These are phyloP conservation scores for Colletotrichum lindemuthianum DNA, from an alignment of 2,329 filamentous ascomycete genomes.

Conservation along the genomic window DNA sequence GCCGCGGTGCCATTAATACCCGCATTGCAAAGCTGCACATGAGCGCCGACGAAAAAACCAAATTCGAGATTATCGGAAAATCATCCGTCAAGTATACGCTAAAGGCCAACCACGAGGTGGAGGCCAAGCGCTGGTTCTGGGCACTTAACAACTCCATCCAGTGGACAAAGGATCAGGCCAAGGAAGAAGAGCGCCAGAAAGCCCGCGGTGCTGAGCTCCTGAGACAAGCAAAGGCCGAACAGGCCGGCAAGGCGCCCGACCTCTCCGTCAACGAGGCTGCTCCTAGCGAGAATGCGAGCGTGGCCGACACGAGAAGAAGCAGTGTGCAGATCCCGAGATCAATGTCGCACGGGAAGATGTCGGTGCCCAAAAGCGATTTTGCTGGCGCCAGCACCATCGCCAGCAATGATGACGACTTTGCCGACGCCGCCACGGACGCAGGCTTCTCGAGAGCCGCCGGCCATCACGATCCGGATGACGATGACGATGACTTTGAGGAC, in stretches of 20 bases:
- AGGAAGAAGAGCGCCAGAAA: slow-evolving; percentile 83
- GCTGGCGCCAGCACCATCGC: slow-evolving; percentile 56
- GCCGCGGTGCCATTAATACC: slow-evolving; percentile 98
- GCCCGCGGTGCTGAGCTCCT: slow-evolving; percentile 79
- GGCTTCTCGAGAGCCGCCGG: slow-evolving; percentile 50
- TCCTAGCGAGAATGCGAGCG: slow-evolving; percentile 63
- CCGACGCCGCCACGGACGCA: slow-evolving; percentile 58
- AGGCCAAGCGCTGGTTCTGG: slow-evolving; percentile 99
- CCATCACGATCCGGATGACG: slow-evolving; percentile 70
- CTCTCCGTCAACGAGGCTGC: slow-evolving; percentile 55
- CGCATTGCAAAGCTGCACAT: slow-evolving; percentile 93
- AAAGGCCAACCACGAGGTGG: slow-evolving; percentile 97
- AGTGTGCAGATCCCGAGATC: slow-evolving; percentile 58
- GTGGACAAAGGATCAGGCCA: slow-evolving; percentile 96
- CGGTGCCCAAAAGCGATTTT: slow-evolving; percentile 46
- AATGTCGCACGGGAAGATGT: slow-evolving; percentile 48
- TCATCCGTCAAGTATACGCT: slow-evolving; percentile 98
- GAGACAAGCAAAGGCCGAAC: slow-evolving; percentile 82
- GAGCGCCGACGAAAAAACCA: slow-evolving; percentile 96
- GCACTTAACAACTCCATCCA: slow-evolving; percentile 98
- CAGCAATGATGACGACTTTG: slow-evolving; percentile 64
- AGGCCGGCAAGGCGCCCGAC: slow-evolving; percentile 60
- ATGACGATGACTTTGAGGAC: slow-evolving; percentile 78
- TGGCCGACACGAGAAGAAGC: slow-evolving; percentile 54
- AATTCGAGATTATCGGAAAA: slow-evolving; percentile 97